Evolutionary conservation across 805 yeast genomes (phyloP).

Genomic region (Suhomyces pyralidae): DNA sequence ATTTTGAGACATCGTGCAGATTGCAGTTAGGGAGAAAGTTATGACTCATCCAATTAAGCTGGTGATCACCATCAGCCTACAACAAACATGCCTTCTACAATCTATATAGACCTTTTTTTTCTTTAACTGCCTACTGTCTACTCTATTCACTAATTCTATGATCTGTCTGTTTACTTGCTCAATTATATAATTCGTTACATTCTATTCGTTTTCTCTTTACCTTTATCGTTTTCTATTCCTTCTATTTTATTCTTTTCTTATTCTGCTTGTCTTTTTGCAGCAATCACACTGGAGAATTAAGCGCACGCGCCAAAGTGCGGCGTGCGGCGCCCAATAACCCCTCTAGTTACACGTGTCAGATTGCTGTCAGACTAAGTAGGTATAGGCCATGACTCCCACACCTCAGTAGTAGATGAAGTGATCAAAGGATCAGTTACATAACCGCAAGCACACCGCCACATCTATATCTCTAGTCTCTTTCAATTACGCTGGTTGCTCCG

Average conservation of each 20-base stretch:
- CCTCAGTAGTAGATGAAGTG: not conserved
- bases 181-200: too few species aligned
- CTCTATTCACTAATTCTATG: too few species aligned
- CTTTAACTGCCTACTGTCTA: too few species aligned
- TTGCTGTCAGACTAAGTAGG: not conserved
- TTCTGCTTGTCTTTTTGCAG: not conserved
- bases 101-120: too few species aligned
- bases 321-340: not conserved
- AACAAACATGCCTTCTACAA: too few species aligned
- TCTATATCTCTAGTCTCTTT: too few species aligned
- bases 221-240: not conserved
- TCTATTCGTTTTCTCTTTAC: too few species aligned
- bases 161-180: too few species aligned
- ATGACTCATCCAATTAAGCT: too few species aligned
- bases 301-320: not conserved
- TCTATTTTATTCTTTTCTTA: not conserved
- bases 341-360: constrained; percentile 3
- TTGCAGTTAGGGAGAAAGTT: too few species aligned
- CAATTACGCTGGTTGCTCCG: not conserved
- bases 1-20: too few species aligned
- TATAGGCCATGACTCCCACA: not conserved
- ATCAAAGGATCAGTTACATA: not conserved
- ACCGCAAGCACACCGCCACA: not conserved
- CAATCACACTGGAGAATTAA: not conserved
- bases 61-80: too few species aligned